phyloP scores from a whole-genome alignment of 768 basidiomycete genomes.

The Favolaschia claudopus region DNA sequence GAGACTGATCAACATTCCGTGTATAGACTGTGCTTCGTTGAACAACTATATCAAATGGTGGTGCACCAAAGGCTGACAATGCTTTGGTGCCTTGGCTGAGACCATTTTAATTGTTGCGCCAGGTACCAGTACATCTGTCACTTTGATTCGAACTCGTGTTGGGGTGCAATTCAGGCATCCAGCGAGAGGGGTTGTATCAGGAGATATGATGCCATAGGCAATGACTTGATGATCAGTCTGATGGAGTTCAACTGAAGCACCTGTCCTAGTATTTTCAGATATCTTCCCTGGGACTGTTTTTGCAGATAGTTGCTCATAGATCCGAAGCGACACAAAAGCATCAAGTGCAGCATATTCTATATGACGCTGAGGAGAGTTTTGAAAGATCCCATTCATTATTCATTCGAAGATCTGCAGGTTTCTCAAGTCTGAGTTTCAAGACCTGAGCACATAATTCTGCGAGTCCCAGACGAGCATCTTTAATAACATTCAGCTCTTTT shows the following conservation, averaged over 20 bases:
- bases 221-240: background rate
- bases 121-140: background rate
- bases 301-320: background rate
- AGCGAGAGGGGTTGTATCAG: background rate
- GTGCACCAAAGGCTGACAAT: background rate
- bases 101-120: background rate
- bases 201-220: background rate
- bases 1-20: no score
- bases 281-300: background rate
- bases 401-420: background rate
- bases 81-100: background rate
- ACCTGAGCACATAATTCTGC: background rate
- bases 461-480: background rate
- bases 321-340: background rate
- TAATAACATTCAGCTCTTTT: background rate
- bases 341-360: background rate
- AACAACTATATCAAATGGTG: background rate
- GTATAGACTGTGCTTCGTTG: no score
- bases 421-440: background rate
- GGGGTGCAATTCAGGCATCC: background rate
- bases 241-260: background rate
- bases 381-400: background rate
- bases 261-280: background rate
- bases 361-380: background rate
- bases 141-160: background rate